Base-by-base conservation (phyloP, 2,329 filamentous ascomycete species). In the Paraphoma sp. region DNA sequence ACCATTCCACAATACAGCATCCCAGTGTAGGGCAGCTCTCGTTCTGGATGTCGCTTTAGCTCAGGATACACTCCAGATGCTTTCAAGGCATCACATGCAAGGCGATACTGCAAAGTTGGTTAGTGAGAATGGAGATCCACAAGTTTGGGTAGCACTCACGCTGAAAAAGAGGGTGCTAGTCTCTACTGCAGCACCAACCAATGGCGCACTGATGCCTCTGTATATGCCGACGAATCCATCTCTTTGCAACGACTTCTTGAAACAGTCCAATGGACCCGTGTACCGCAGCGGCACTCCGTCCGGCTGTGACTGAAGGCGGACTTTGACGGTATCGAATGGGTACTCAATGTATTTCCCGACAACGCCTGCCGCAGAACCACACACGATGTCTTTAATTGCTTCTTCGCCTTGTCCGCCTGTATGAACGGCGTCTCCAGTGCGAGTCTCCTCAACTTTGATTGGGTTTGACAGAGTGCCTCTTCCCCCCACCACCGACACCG, bases 291-390 rank as follows among this genome's bases (percentile, higher is more conserved):
- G 93, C 2, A 92, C 83, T 68, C 89, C 87, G 76, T 94, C 90
- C 33, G 93, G 91, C 76, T 98, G 94, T n/a, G 94, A 95, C 76
- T 99, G 95, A 10, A 99, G 86, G 41, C 95, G 91, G 57, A 99
- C 95, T 80, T 99, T 99, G 76, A 99, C 89, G 0, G 95, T 99
- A 79, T 99, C 95, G 79, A 99, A 99, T 23, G 95, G 95, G 76
- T 97, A 99, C 77, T 99, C 95, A 73, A 99, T 94, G 76, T 94
- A 92, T 81, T 98, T 99, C 60, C 94, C 94, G 36, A 92, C 88
- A 57, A 96, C 87, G 58, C 95, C 95, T 53, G 94, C 93, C 78
- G 93, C 87, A 56, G 94, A 97, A 74, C 95, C 95, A 76, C 92
- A 98, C 10, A 89, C 73, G 53, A 99, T 86, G 72, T 98, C 93